Evolutionary conservation across 495 filamentous ascomycete genomes (phyloP), one percentile per base, ranked within the genome.

Genomic region (Cudoniella acicularis): DNA sequence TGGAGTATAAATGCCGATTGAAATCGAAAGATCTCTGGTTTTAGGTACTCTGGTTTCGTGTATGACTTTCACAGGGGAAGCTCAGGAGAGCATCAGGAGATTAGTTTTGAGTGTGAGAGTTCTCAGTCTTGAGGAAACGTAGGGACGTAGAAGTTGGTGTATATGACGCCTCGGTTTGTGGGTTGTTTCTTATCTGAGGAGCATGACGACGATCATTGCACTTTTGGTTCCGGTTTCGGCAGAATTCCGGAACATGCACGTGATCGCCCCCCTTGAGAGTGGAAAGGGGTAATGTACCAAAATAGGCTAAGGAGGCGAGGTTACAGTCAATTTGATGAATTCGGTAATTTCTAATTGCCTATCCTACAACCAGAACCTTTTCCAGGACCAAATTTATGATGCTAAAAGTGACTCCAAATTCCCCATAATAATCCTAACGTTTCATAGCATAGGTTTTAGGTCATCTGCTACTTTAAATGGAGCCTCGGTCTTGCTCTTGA

Each of bases 401-500:
- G 48, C 22, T 50, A 22, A 9, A 48, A 48, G 48, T 53, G 21
- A 21, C 47, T 10, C 23, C 8, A 23, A 4, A 21, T 49, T 16
- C 47, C 23, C 2, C 3, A 23, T 21, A 30, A 30, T 1, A 27
- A 52, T 17, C 17, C 10, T 17, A 52, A 13, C 11, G 26, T 54
- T 47, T 78, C 74, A 90, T 60, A 90, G 73, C 92, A 96, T 96
- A 10, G 85, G 81, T 78, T 89, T 88, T 62, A 97, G 69, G 52
- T 90, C 82, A 50, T 87, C 82, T 1, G 89, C 82, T 22, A 96
- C 88, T 57, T 76, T 79, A 77, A 96, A 96, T 2, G 86, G 86
- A 10, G 92, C 91, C 66, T 88, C 90, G 1, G 92, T 96, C 83
- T 96, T 96, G 63, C 77, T 77, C 79, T 83, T 87, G 58, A 96